Base-by-base conservation (phyloP, 2,329 filamentous ascomycete genomes). In the Endoconidiophora polonica region DNA sequence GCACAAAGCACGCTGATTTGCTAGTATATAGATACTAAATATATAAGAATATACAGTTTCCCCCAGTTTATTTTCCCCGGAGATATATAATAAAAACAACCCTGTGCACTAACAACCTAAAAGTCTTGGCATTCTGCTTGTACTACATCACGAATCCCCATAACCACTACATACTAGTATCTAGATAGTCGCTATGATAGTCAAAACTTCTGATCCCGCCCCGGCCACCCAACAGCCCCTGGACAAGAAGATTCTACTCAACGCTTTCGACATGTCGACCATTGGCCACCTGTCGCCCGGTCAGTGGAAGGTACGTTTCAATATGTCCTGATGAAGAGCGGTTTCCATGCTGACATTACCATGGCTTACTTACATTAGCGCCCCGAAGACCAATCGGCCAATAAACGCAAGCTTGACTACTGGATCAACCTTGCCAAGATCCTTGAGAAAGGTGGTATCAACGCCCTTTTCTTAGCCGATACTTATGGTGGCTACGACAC, bases 231-330 rank as follows among this genome's bases (percentile, higher is more conserved):
- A 33, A 33, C 3, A 33, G 7, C 20, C 20, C 18, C 45, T 39
- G 1, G 18, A 7, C 33, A 54, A 54, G 39, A 49, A 51, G 18
- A 78, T 80, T 12, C 58, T 80, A 5, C 64, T 80, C 44, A 81
- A 80, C 63, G 76, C 76, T 2, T 81, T 81, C 56, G 77, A 80
- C 52, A 80, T 79, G 76, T 76, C 68, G 2, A 80, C 76, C 0
- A 68, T 80, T 5, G 77, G 77, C 2, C 77, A 82, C 58, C 58
- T 81, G 29, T 77, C 74, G 0, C 76, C 77, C 0, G 78, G 78
- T 1, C 77, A 81, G 63, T 82, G 78, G 79, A 54, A 54, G 46
- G 46, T 49, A 22, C 43, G 46, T 44, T 5, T n/a, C 10, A 10
- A 14, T 26, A 4, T n/a, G 16, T 39, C 5, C 7, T 41, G 3